These are phyloP conservation scores for Neoarthrinium moseri DNA, from an alignment of 2,329 filamentous ascomycete genomes.

Conservation along the genomic window DNA sequence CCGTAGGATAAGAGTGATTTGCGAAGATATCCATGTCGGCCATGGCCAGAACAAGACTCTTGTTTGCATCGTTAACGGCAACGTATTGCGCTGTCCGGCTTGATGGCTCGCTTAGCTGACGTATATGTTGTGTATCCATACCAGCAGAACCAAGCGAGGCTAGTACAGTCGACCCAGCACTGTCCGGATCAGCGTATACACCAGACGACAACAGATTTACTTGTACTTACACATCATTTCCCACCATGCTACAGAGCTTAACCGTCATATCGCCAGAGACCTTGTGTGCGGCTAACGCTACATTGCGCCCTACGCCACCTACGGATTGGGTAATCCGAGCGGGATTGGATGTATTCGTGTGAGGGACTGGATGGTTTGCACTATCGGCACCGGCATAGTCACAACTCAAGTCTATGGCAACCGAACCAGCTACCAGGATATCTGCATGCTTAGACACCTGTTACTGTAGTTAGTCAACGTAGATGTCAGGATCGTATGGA, in stretches of 20 bases:
- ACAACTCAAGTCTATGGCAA: constrained; percentile 85
- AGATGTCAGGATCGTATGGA: background rate
- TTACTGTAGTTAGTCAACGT: background rate
- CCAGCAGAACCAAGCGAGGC: constrained; percentile 62
- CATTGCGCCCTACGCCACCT: constrained; percentile 90
- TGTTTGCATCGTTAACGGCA: constrained; percentile 79
- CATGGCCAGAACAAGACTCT: constrained; percentile 88
- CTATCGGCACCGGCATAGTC: constrained; percentile 54
- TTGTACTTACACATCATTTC: constrained; percentile 65
- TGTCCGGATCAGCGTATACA: constrained; percentile 27
- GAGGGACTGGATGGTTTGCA: constrained; percentile 36
- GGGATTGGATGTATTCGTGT: constrained; percentile 81
- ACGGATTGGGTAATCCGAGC: constrained; percentile 77
- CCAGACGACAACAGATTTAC: background rate
- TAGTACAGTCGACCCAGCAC: constrained; percentile 72
- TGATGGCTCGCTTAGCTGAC: constrained; percentile 49
- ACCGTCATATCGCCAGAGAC: constrained; percentile 60
- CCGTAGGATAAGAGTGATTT: constrained; percentile 46
- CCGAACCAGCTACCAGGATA: constrained; percentile 85
- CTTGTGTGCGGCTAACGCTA: constrained; percentile 78
- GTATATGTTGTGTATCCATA: constrained; percentile 64
- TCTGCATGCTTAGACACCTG: constrained; percentile 40
- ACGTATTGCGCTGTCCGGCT: constrained; percentile 86
- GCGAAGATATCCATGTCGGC: constrained; percentile 89
- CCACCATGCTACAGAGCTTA: constrained; percentile 76